Evolutionary conservation across 2,329 filamentous ascomycete species (phyloP), one percentile per base, ranked within the genome.

Genomic region (Paracorniculantispora psalliotae): DNA sequence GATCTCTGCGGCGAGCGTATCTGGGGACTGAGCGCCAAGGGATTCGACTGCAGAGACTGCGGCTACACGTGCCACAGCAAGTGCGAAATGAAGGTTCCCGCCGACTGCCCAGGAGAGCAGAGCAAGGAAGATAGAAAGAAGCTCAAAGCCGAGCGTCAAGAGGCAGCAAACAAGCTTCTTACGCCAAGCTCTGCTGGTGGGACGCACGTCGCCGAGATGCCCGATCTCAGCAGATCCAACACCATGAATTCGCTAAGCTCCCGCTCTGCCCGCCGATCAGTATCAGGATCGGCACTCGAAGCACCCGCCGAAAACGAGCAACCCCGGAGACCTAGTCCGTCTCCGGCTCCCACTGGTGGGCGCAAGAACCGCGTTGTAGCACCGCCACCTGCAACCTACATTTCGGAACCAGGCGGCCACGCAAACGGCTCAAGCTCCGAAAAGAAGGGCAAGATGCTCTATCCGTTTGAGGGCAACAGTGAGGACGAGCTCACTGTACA

Each of bases 31-130:
- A 96, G 91, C 30, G 93, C 94, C 39, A 99, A 99, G 75, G 94
- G 94, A 0, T 96, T 96, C 69, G 92, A 96, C 71, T 99, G 94
- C 69, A 85, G 89, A 66, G 93, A 97, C 72, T 99, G 94, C 69
- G 94, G 96, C 35, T 99, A 97, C 75, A 97, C 92, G 2, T 99
- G 94, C 70, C 94, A 99, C 75, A 96, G 88, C 79, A 99, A 99
- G 76, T 99, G 94, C 72, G 91, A 99, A 77, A 94, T 99, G 88
- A 99, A 97, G 75, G 94, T 97, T 0, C 92, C 94, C 0, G 90
- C 94, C 8, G 91, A 96, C 70, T 99, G 94, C 69, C 94, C 94
- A 0, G 94, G 94, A 52, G 94, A 97, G 69, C 86, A 94, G 70
- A 88, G 81, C 63, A 99, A 97, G 74, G 94, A 97, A 63, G 92